Evolutionary conservation across 495 filamentous ascomycete genomes (phyloP).

Genomic region (Tuber melanosporum): DNA sequence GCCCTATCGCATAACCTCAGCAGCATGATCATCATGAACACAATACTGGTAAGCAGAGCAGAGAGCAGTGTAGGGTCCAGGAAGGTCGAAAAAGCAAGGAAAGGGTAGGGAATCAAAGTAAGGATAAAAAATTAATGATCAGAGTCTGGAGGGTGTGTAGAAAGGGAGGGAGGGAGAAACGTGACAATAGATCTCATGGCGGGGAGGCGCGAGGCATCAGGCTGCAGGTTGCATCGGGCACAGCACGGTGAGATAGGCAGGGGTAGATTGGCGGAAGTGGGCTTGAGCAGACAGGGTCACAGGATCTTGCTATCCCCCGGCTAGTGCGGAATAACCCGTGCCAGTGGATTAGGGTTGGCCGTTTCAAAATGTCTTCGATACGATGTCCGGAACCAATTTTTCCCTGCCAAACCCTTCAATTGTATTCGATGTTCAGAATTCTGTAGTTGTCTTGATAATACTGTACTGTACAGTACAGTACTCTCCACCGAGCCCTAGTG

Average conservation of each 20-base stretch:
- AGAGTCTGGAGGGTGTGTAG: not conserved
- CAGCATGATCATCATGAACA: not conserved
- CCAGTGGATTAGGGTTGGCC: not conserved
- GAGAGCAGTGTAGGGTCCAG: not conserved
- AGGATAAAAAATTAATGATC: not conserved
- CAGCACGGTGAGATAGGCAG: not conserved
- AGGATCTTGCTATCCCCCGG: not conserved
- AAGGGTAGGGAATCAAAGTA: not conserved
- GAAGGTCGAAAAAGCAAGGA: not conserved
- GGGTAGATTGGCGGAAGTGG: not conserved
- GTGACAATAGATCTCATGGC: not conserved
- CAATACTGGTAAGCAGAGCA: not conserved
- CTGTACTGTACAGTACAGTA: not conserved
- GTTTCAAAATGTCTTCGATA: not conserved
- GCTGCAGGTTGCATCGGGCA: not conserved
- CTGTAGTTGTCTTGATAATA: not conserved
- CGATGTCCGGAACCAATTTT: not conserved
- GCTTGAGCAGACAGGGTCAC: not conserved
- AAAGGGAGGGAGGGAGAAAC: not conserved
- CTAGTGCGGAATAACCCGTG: not conserved
- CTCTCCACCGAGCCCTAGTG: not conserved
- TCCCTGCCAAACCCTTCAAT: too few relatives aligned
- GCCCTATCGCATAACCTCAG: not conserved
- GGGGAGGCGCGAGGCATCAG: not conserved
- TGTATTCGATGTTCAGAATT: not conserved